Evolutionary conservation across 2,329 filamentous ascomycete genomes (phyloP).

Genomic region (Chaetomiaceae sp.): DNA sequence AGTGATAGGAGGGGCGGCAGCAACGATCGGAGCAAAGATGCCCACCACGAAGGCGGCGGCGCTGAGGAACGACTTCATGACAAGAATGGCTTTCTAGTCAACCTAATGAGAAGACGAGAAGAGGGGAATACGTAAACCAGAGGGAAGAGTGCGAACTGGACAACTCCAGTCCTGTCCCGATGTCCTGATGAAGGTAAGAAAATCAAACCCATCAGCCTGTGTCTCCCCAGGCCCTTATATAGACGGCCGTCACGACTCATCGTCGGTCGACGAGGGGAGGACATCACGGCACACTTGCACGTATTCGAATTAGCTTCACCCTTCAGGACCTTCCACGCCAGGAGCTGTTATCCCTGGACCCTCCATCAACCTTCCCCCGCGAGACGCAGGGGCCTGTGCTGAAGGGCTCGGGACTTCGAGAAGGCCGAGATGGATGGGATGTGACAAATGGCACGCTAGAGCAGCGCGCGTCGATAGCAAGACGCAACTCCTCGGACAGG

Average conservation of each 20-base stretch:
- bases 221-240: too few relatives aligned
- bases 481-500: background rate
- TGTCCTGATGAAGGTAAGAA: constrained; percentile 6
- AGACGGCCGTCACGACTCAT: too few relatives aligned
- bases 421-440: constrained; percentile 3
- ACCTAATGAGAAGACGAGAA: background rate
- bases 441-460: background rate
- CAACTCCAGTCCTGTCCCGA: constrained; percentile 1
- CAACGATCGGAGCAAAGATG: constrained; percentile 16
- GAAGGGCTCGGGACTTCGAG: background rate
- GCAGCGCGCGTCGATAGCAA: background rate
- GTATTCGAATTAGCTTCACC: background rate
- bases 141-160: background rate
- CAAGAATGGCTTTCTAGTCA: background rate
- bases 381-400: background rate
- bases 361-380: too few relatives aligned
- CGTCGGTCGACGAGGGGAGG: background rate
- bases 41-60: constrained; percentile 19
- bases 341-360: too few relatives aligned
- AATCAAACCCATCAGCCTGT: background rate
- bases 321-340: too few relatives aligned
- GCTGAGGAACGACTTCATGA: constrained; percentile 21
- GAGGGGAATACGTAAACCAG: background rate
- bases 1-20: constrained; percentile 17
- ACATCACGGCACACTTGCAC: background rate